Percentiles rank a stretch among this genome's conserved stretches.
Evolutionary conservation across 495 filamentous ascomycete genomes (phyloP).

Genomic region (Daldinia vernicosa): DNA sequence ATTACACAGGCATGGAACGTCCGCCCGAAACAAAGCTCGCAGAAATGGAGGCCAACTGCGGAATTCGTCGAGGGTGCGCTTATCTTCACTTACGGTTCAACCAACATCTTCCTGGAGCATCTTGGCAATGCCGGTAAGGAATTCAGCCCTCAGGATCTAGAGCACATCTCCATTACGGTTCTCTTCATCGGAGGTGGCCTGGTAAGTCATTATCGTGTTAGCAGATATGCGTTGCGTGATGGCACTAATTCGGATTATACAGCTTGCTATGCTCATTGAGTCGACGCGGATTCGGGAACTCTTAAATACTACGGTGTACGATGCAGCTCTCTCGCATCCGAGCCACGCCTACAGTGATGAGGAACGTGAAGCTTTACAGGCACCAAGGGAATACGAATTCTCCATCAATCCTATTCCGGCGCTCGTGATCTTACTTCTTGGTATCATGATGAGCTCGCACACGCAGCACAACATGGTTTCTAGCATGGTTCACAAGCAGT

Average conservation of each 20-base stretch:
- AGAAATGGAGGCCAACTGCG: slow-evolving; percentile 74
- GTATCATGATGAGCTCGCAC: slow-evolving; percentile 94
- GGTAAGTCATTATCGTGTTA: slow-evolving; percentile 58
- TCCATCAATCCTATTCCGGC: slow-evolving; percentile 92
- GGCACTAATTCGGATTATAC: slow-evolving; percentile 28
- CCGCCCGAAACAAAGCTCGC: slow-evolving; percentile 70
- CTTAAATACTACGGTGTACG: slow-evolving; percentile 69
- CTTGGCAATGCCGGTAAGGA: slow-evolving; percentile 72
- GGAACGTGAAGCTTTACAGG: slow-evolving; percentile 60
- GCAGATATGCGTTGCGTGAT: not conserved
- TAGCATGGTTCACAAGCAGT: slow-evolving; percentile 93
- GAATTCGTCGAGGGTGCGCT: slow-evolving; percentile 90
- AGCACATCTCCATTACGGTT: slow-evolving; percentile 91
- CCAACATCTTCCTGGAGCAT: slow-evolving; percentile 94
- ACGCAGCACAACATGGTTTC: slow-evolving; percentile 85
- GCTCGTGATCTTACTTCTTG: slow-evolving; percentile 83
- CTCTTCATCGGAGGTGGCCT: slow-evolving; percentile 96
- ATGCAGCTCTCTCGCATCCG: slow-evolving; percentile 48
- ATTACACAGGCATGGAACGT: slow-evolving; percentile 80
- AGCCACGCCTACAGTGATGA: slow-evolving; percentile 49
- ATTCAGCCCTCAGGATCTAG: slow-evolving; percentile 83
- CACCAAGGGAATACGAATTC: slow-evolving; percentile 73
- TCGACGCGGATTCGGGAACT: slow-evolving; percentile 73
- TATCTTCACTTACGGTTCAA: slow-evolving; percentile 87
- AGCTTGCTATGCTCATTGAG: slow-evolving; percentile 95